Percentiles rank a stretch among this genome's conserved stretches.
Conservation (phyloP, 2,329 filamentous ascomycete species). For the Aspergillus fructus region DNA sequence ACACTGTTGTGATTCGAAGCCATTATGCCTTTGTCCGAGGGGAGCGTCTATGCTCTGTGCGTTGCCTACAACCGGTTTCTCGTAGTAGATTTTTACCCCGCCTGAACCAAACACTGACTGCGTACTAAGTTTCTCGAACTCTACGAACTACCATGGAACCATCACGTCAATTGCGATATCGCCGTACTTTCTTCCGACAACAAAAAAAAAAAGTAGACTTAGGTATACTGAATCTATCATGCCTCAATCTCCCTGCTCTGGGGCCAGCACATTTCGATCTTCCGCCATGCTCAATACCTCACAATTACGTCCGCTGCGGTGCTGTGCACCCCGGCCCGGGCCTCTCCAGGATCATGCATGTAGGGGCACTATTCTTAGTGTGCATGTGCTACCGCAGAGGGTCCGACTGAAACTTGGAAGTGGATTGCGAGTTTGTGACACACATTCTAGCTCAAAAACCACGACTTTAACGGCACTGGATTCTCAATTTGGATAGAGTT, state of each 20-base stretch:
- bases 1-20: too few species aligned
- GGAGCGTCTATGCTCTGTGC: background rate
- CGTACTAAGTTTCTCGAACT: background rate
- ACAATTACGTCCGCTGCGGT: background rate
- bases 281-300: background rate
- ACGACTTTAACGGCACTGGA: background rate
- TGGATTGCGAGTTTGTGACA: background rate
- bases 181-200: background rate
- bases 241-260: background rate
- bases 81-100: too few species aligned
- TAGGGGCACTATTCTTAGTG: background rate
- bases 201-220: background rate
- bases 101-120: background rate
- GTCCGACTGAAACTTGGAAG: background rate
- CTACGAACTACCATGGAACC: background rate
- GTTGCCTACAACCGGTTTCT: background rate
- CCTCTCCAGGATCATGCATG: conserved; percentile 21
- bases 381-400: conserved; percentile 15
- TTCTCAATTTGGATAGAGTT: background rate
- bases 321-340: conserved; percentile 22
- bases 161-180: background rate
- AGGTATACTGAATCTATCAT: background rate
- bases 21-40: too few species aligned
- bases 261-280: background rate
- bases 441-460: background rate